phyloP scores from a whole-genome alignment of 1,139 yeast genomes.

The Tardiomyces blankii region DNA sequence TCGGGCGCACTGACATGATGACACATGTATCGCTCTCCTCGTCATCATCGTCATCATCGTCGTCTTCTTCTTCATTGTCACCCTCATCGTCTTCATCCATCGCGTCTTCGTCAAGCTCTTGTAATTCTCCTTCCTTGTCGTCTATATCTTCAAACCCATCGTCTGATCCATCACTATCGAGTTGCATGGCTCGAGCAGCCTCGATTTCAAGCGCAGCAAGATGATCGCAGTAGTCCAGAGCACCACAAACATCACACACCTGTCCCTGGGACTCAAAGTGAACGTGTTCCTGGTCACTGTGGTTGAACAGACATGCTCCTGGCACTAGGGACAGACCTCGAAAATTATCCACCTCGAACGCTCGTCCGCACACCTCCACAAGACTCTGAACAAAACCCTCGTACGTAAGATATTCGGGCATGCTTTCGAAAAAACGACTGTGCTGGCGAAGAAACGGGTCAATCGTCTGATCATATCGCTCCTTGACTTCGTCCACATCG shows the following conservation, averaged over 20 bases:
- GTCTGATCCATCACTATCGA: conserved; percentile 8
- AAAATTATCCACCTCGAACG: conserved; percentile 67
- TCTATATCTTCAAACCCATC: conserved; percentile 20
- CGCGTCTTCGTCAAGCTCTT: conserved; percentile 22
- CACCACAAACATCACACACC: conserved; percentile 71
- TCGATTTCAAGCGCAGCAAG: conserved; percentile 10
- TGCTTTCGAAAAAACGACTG: conserved; percentile 13
- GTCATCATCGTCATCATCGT: conserved; percentile 23
- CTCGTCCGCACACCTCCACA: conserved; percentile 52
- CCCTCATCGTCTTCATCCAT: conserved; percentile 16
- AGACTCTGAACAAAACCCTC: conserved; percentile 24
- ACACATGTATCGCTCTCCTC: conserved; percentile 28
- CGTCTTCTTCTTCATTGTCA: conserved; percentile 15
- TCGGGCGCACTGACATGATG: conserved; percentile 31
- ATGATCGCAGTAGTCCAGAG: conserved; percentile 30
- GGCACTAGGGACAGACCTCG: conserved; percentile 76
- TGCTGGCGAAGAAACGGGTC: conserved; percentile 20
- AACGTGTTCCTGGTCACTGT: conserved; percentile 45
- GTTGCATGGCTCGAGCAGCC: neutral
- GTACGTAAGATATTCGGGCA: conserved; percentile 8
- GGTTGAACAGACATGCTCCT: conserved; percentile 85
- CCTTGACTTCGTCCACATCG: conserved; percentile 45
- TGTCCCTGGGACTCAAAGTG: conserved; percentile 64
- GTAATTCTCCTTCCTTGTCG: conserved; percentile 18
- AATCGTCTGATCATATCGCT: conserved; percentile 37